Evolutionary conservation across 495 filamentous ascomycete genomes (phyloP).

Genomic region (Terfezia boudieri): DNA sequence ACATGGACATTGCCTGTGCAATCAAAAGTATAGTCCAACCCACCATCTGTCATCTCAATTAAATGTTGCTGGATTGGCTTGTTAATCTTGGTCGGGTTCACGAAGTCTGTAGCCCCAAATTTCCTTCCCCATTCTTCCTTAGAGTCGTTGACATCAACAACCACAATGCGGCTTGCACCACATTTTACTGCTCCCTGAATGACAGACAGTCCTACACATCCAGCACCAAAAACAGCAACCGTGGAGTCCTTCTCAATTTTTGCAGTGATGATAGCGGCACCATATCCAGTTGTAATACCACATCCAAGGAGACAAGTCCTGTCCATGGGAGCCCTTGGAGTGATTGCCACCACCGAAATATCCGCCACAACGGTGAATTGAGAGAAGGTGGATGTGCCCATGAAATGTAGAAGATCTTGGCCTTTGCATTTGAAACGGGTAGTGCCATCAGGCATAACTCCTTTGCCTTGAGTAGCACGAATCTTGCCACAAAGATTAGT

Average conservation of each 20-base stretch:
- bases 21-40: slow-evolving; percentile 97
- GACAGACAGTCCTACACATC: slow-evolving; percentile 84
- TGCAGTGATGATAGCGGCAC: slow-evolving; percentile 80
- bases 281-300: slow-evolving; percentile 96
- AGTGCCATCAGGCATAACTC: slow-evolving; percentile 96
- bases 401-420: slow-evolving; percentile 89
- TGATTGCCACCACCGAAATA: slow-evolving; percentile 91
- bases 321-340: slow-evolving; percentile 79
- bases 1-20: slow-evolving; percentile 93
- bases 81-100: slow-evolving; percentile 54
- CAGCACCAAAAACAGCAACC: slow-evolving; percentile 87
- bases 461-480: slow-evolving; percentile 81
- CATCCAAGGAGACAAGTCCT: slow-evolving; percentile 87
- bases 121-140: slow-evolving; percentile 86
- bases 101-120: slow-evolving; percentile 91
- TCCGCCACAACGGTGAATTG: slow-evolving; percentile 98
- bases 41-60: slow-evolving; percentile 97
- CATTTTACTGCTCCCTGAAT: slow-evolving; percentile 87
- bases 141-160: slow-evolving; percentile 74
- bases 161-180: slow-evolving; percentile 74
- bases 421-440: slow-evolving; percentile 86
- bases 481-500: slow-evolving; percentile 99
- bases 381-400: slow-evolving; percentile 96
- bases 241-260: slow-evolving; percentile 71
- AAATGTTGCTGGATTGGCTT: slow-evolving; percentile 74